Evolutionary conservation across 257 asterid genomes (phyloP), one percentile per base, ranked within the genome.

Genomic region (Datura wrightii): DNA sequence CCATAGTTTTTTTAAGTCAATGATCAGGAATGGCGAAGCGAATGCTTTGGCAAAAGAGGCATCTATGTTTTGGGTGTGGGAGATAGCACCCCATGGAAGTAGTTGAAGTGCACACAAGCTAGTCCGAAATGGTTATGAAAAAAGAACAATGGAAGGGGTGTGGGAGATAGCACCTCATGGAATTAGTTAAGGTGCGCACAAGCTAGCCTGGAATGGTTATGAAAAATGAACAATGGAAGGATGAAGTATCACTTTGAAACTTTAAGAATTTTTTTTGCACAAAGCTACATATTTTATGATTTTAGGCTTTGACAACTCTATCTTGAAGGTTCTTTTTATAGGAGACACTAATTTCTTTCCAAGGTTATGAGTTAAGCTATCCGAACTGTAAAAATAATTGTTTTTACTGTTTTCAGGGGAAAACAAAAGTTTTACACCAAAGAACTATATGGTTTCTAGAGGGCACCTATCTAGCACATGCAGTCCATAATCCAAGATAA

Each of bases 391-490:
- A 71, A 42, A 9, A 1, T n/a, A 71, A 71, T 44, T 44, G 39
- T 19, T 6, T n/a, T 56, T n/a, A n/a, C 4, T 44, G 80, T 44
- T 10, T 44, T 42, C 56, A 46, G 56, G 18, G 80, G 37, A 19
- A 44, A 71, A 71, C 39, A n/a, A 19, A 71, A 44, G 37, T 2
- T 44, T 39, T 46, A 44, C 24, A 58, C 53, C 54, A 71, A 71
- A 71, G n/a, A 71, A 24, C 18, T n/a, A 36, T 37, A 66, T 39
- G 41, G 24, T 8, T 36, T 66, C 41, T 37, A 39, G 24, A 66
- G 76, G 37, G 74, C 46, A 66, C 37, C 11, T 66, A n/a, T 10
- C 56, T 46, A 44, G 56, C 80, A 71, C 56, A 44, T 71, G 80
- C 58, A 44, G 56, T 19, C 56, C n/a, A 71, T 44, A 44, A 71